phyloP scores from a whole-genome alignment of 1,284 basidiomycete genomes.

The Wallemia mellicola region DNA sequence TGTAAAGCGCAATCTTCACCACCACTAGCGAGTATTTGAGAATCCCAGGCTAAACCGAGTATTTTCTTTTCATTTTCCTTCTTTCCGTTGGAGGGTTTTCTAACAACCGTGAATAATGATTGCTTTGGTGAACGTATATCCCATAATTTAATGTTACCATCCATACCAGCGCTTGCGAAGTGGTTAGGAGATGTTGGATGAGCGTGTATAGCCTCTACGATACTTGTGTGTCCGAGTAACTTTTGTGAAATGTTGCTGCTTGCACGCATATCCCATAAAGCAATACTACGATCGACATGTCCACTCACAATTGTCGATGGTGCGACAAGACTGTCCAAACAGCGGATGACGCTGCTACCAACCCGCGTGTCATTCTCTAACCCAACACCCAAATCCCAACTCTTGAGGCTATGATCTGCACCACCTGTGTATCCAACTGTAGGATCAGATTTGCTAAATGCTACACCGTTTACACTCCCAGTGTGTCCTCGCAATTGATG shows the following conservation, averaged over 20 bases:
- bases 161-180: conserved; percentile 49
- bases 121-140: conserved; percentile 34
- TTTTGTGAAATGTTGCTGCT: conserved; percentile 23
- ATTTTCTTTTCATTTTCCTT: neutral
- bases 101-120: conserved; percentile 23
- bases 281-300: conserved; percentile 21
- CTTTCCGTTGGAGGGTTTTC: conserved; percentile 2
- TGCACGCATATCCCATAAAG: conserved; percentile 22
- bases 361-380: conserved; percentile 29
- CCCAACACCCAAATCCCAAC: conserved; percentile 39
- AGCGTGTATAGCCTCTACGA: conserved; percentile 36
- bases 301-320: conserved; percentile 19
- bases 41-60: neutral
- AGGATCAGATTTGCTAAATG: conserved; percentile 6
- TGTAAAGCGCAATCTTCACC: neutral
- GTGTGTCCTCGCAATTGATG: neutral
- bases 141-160: conserved; percentile 56
- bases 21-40: neutral
- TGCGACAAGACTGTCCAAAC: conserved; percentile 17
- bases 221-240: conserved; percentile 33
- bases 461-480: neutral
- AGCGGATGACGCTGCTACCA: conserved; percentile 18
- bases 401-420: conserved; percentile 40
- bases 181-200: conserved; percentile 31
- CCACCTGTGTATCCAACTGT: conserved; percentile 32